Conservation (phyloP, 2,329 filamentous ascomycete species). For the Phialophora expanda region DNA sequence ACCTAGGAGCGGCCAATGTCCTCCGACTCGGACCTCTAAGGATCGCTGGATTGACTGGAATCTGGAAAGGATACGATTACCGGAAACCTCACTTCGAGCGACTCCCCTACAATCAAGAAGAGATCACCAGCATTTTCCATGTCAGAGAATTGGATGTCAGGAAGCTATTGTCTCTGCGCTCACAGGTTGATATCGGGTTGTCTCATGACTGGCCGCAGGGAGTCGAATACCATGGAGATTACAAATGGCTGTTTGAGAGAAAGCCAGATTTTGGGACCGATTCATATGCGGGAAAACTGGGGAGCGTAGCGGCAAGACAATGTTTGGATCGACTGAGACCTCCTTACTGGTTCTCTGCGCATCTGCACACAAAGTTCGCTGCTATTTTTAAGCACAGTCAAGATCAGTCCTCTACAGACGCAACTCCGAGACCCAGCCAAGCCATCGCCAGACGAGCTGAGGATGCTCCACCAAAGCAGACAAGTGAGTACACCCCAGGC, state of each 20-base stretch:
- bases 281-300: conserved; percentile 74
- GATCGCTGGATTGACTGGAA: conserved; percentile 88
- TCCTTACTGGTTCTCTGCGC: conserved; percentile 88
- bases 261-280: conserved; percentile 80
- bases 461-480: conserved; percentile 2
- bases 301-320: conserved; percentile 77
- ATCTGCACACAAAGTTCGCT: conserved; percentile 86
- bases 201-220: conserved; percentile 95
- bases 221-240: conserved; percentile 79
- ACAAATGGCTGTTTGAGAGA: conserved; percentile 67
- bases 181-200: conserved; percentile 86
- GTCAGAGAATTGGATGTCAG: conserved; percentile 87
- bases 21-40: conserved; percentile 81
- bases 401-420: conserved; percentile 24
- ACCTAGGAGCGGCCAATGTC: conserved; percentile 90
- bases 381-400: conserved; percentile 63
- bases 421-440: not conserved
- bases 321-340: conserved; percentile 83
- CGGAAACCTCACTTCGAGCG: conserved; percentile 81
- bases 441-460: not conserved
- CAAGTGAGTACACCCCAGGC: not conserved
- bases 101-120: conserved; percentile 77
- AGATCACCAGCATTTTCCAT: conserved; percentile 85
- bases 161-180: conserved; percentile 82
- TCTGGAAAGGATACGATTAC: conserved; percentile 93